Evolutionary conservation across 345 rosid species (phyloP).

Genomic region (Populus tremula): DNA sequence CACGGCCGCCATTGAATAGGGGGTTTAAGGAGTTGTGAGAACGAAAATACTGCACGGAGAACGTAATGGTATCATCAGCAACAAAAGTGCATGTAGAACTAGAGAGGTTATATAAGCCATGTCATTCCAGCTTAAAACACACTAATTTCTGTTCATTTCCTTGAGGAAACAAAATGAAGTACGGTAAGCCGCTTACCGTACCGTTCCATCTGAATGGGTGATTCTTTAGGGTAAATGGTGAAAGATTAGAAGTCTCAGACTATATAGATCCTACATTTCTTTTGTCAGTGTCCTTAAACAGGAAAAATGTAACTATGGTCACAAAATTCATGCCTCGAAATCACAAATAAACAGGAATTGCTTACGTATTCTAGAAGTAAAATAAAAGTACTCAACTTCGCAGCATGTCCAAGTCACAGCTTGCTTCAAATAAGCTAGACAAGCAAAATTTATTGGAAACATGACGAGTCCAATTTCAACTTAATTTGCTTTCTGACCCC

Average conservation of each 20-base stretch:
- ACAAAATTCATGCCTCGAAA: neutral
- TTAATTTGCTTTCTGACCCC: neutral
- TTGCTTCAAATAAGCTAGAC: slow-evolving; percentile 9
- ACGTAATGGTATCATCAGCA: neutral
- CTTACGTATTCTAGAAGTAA: neutral
- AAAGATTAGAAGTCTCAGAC: neutral
- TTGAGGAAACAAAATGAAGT: neutral
- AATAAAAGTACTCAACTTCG: neutral
- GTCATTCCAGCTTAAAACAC: neutral
- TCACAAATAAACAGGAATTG: neutral
- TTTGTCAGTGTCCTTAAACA: neutral
- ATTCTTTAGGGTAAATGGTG: slow-evolving; percentile 2
- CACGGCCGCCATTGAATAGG: slow-evolving; percentile 55
- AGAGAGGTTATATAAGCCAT: neutral
- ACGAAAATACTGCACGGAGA: slow-evolving; percentile 62
- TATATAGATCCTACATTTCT: neutral
- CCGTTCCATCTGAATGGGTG: neutral
- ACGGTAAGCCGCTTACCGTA: neutral
- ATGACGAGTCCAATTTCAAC: slow-evolving; percentile 2
- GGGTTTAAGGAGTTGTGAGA: slow-evolving; percentile 83
- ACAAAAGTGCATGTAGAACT: neutral
- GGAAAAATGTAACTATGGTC: neutral
- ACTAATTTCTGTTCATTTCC: neutral
- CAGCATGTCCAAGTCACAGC: neutral
- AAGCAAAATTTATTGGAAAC: neutral